Percentiles rank a stretch among this genome's conserved stretches.
These are phyloP conservation scores for Fraxinus albicans DNA, from an alignment of 305 asterid genomes.

Conservation along the genomic window DNA sequence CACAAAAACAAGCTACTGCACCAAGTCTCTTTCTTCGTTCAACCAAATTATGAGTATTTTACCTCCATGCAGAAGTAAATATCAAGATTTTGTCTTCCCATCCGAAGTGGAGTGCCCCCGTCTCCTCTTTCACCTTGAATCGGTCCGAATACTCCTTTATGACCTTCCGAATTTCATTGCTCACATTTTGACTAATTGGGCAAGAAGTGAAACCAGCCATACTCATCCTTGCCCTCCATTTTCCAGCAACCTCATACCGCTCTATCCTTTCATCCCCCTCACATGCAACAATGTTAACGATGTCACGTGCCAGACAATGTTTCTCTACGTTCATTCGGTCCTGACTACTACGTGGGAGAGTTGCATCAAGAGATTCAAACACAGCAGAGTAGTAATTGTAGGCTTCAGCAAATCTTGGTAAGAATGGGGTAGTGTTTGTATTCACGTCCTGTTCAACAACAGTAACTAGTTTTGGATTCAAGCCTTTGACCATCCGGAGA, in stretches of 20 bases:
- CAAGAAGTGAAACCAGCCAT: conserved; percentile 83
- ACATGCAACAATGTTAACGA: conserved; percentile 78
- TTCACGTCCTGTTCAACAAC: conserved; percentile 90
- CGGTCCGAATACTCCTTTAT: conserved; percentile 66
- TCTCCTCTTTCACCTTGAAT: conserved; percentile 66
- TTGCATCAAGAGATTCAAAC: conserved; percentile 82
- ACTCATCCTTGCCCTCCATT: conserved; percentile 94
- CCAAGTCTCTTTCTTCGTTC: not conserved
- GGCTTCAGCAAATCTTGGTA: conserved; percentile 78
- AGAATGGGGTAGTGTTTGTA: conserved; percentile 82
- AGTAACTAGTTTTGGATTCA: conserved; percentile 75
- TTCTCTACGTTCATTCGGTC: conserved; percentile 89
- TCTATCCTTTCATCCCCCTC: conserved; percentile 93
- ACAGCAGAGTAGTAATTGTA: conserved; percentile 74
- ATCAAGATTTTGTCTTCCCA: conserved; percentile 87
- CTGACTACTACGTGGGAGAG: conserved; percentile 66
- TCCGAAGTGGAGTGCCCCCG: conserved; percentile 73
- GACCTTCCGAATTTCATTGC: conserved; percentile 48
- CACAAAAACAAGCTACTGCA: not conserved
- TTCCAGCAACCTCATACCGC: conserved; percentile 90
- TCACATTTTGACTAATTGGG: conserved; percentile 63
- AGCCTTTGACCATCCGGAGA: conserved; percentile 80
- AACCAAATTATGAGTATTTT: conserved; percentile 1
- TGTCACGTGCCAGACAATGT: conserved; percentile 92
- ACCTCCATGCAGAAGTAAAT: conserved; percentile 81